Base-by-base conservation (phyloP, 78 protist species). In the Planoprotostelium fungivorum region DNA sequence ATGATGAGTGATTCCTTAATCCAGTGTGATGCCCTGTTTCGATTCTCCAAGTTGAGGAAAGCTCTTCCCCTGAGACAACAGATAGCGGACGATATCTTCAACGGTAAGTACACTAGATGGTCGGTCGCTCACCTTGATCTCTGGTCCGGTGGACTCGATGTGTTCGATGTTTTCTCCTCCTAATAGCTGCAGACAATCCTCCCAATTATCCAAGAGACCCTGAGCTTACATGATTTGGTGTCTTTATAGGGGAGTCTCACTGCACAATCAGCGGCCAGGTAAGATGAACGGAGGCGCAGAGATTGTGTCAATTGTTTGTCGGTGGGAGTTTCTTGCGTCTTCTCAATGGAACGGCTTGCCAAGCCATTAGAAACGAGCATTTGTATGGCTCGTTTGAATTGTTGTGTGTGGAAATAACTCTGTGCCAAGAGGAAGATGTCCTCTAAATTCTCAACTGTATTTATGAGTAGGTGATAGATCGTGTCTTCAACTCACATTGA, bases 1-100 rank as follows among this genome's bases (percentile, higher is more conserved):
- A 84, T 35, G 25, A 83, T 35, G 0, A 92, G 23, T 63, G 94
- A 86, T 86, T 89, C 51, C 31, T 87, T 88, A 85, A 89, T 86
- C 94, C 94, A 92, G 85, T 86, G 88, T 63, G 84, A 86, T 51
- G 94, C n/a, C 34, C 89, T 92, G 36, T 88, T 92, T 35, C 87
- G 83, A 86, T 92, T 92, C 36, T 92, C 94, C 39, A 92, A n/a
- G 5, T 83, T 36, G 63, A 89, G 90, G 85, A 38, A 92, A 38
- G 86, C 87, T 73, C 88, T 92, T 25, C 89, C 94, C 87, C 91
- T 88, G 1, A 92, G 28, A 0, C 35, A 1, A 29, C 87, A 85
- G 1, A 92, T 85, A 16, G 28, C 87, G 83, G 91, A 85, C 63
- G 87, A 88, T 35, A 88, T 84, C 89, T 89, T 51, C 73, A 51